A percentile compares a stretch with the other conserved stretches of the same genome.
Conservation (phyloP, 2,329 filamentous ascomycete genomes). For the Davidsoniella neocaledoniae region DNA sequence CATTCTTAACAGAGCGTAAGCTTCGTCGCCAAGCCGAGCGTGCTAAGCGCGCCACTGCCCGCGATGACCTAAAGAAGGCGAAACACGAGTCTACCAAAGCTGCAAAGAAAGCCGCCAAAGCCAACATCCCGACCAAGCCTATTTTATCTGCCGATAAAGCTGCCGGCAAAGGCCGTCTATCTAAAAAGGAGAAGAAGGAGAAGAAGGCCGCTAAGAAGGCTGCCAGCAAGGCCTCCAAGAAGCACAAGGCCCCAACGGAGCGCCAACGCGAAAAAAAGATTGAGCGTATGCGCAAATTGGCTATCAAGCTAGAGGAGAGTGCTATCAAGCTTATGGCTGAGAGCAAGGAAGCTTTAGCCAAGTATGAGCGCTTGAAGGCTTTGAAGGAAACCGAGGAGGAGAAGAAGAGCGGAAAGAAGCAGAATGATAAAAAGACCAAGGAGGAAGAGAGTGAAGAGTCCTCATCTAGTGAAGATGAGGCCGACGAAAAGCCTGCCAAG, state of each 20-base stretch:
- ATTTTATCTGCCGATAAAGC: background rate
- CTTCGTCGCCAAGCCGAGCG: conserved; percentile 12
- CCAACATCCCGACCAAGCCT: conserved; percentile 1
- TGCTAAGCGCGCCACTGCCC: conserved; percentile 6
- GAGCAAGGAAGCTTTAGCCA: conserved; percentile 9
- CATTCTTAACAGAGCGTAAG: conserved; percentile 8
- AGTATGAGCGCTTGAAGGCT: conserved; percentile 5
- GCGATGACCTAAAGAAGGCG: conserved; percentile 1
- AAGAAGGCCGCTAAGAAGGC: conserved; percentile 2
- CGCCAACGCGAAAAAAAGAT: conserved; percentile 24
- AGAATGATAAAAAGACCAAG: conserved; percentile 15
- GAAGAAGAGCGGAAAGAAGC: conserved; percentile 10
- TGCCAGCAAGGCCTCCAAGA: conserved; percentile 17
- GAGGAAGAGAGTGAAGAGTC: conserved; percentile 17
- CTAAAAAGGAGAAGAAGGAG: background rate
- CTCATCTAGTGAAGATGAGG: conserved; percentile 3
- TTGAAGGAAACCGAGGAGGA: conserved; percentile 14
- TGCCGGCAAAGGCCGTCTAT: background rate
- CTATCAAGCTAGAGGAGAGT: conserved; percentile 25
- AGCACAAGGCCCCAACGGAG: conserved; percentile 18
- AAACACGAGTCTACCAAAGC: conserved; percentile 2
- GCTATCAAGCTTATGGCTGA: conserved; percentile 22
- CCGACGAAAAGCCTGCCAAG: background rate
- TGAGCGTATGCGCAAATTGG: conserved; percentile 22
- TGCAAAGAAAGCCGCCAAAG: conserved; percentile 1